Conservation (phyloP, 2,329 filamentous ascomycete species). For the Fusarium phyllophilum region DNA sequence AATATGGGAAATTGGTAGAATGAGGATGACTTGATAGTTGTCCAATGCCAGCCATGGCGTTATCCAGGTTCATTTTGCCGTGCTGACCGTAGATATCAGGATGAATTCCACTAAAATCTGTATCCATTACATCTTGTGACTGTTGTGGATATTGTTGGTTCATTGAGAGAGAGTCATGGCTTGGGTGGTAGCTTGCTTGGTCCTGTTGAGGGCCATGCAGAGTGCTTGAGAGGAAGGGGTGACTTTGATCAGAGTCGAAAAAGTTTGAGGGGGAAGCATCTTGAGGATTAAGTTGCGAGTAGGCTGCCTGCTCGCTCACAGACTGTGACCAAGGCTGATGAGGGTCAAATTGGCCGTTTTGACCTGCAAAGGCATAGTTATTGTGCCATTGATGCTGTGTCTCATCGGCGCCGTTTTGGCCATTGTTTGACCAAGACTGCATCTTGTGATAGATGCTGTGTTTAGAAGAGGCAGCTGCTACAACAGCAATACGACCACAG, state of each 20-base stretch:
- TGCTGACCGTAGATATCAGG: conserved; percentile 52
- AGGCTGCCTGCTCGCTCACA: conserved; percentile 48
- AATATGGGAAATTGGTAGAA: conserved; percentile 49
- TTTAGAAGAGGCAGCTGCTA: conserved; percentile 35
- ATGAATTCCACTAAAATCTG: conserved; percentile 51
- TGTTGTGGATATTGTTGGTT: conserved; percentile 50
- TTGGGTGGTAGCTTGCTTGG: conserved; percentile 46
- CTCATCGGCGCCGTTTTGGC: conserved; percentile 52
- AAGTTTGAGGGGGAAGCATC: conserved; percentile 48
- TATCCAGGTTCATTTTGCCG: conserved; percentile 46
- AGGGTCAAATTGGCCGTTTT: conserved; percentile 53
- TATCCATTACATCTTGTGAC: conserved; percentile 51
- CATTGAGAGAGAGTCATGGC: conserved; percentile 47
- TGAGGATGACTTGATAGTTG: conserved; percentile 48
- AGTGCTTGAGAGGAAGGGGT: conserved; percentile 46
- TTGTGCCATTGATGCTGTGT: conserved; percentile 50
- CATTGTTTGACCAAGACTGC: conserved; percentile 54
- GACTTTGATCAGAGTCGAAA: conserved; percentile 49
- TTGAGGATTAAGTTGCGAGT: conserved; percentile 47
- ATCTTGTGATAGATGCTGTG: conserved; percentile 45
- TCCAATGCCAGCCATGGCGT: conserved; percentile 45
- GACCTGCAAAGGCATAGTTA: conserved; percentile 48
- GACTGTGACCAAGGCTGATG: conserved; percentile 53
- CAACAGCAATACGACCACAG: conserved; percentile 33
- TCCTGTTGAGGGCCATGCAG: conserved; percentile 45